Conservation (phyloP, 371 early-diverging fungal species). For the Apophysomyces ossiformis region DNA sequence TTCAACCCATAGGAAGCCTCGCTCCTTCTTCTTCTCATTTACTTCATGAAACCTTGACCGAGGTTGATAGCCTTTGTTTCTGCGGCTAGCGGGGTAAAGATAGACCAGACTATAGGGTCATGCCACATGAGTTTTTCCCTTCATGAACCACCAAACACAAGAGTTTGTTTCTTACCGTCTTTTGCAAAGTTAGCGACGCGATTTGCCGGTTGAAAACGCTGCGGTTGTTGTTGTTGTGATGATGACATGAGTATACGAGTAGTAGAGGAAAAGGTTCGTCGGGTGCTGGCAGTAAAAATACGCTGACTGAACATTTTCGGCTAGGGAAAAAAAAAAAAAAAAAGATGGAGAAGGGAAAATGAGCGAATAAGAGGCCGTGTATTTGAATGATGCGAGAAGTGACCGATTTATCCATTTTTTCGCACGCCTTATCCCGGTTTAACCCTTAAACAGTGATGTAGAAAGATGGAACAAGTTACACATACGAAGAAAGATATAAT, state of each 20-base stretch:
- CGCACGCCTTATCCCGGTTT: too few species aligned
- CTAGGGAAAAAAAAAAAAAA: not conserved
- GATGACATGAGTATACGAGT: constrained; percentile 3
- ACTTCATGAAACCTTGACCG: constrained; percentile 92
- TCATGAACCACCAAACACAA: not conserved
- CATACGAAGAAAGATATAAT: too few species aligned
- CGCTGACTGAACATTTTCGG: constrained; percentile 5
- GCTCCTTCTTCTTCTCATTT: constrained; percentile 13
- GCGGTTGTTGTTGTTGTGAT: not conserved
- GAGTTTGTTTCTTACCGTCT: constrained; percentile 37
- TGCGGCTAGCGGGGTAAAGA: constrained; percentile 86
- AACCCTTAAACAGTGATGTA: too few species aligned
- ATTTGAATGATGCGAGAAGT: constrained; percentile 1
- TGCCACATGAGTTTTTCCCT: too few species aligned
- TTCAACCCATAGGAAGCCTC: not conserved
- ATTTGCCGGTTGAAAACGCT: constrained; percentile 35
- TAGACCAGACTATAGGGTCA: constrained; percentile 78
- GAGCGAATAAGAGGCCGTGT: not conserved
- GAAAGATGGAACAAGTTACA: too few species aligned
- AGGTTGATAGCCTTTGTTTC: constrained; percentile 91
- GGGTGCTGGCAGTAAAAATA: not conserved
- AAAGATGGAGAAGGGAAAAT: not conserved
- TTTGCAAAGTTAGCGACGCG: constrained; percentile 48
- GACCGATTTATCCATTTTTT: too few species aligned
- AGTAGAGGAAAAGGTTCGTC: constrained; percentile 6